A percentile compares a stretch with the other conserved stretches of the same genome.
These are phyloP conservation scores for Sporothrix brasiliensis DNA, from an alignment of 2,329 filamentous ascomycete genomes.

Conservation along the genomic window DNA sequence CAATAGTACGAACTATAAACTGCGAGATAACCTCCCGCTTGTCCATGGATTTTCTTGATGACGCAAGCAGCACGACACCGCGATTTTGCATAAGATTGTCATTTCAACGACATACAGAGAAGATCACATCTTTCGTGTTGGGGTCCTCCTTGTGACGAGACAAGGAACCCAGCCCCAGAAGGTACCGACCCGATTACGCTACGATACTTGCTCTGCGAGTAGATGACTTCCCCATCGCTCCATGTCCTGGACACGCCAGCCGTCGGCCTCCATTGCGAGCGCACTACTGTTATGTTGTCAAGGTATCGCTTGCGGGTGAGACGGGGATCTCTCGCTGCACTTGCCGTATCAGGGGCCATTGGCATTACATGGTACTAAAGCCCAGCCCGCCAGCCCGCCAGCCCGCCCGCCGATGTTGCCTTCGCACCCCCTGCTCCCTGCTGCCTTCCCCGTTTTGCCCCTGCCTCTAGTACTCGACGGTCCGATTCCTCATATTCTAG, in stretches of 20 bases:
- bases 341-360: not conserved
- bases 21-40: not conserved
- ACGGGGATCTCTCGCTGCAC: not conserved
- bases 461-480: not conserved
- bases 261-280: not conserved
- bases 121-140: too few species aligned
- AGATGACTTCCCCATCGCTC: not conserved
- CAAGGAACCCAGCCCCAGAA: not conserved
- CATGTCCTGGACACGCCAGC: not conserved
- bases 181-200: not conserved
- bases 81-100: not conserved
- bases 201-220: not conserved
- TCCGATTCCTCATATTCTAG: slow-evolving; percentile 21
- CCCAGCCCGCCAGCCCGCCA: too few species aligned
- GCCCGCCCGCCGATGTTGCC: not conserved
- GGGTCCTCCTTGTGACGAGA: not conserved
- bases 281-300: too few species aligned
- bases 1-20: too few species aligned
- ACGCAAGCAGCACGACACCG: not conserved
- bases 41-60: not conserved
- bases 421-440: not conserved
- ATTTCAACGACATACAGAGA: not conserved
- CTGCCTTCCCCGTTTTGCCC: not conserved
- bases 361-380: too few species aligned
- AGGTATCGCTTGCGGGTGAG: slow-evolving; percentile 4